Conservation (phyloP, 2,329 filamentous ascomycete species). For the Diplodia seriata region DNA sequence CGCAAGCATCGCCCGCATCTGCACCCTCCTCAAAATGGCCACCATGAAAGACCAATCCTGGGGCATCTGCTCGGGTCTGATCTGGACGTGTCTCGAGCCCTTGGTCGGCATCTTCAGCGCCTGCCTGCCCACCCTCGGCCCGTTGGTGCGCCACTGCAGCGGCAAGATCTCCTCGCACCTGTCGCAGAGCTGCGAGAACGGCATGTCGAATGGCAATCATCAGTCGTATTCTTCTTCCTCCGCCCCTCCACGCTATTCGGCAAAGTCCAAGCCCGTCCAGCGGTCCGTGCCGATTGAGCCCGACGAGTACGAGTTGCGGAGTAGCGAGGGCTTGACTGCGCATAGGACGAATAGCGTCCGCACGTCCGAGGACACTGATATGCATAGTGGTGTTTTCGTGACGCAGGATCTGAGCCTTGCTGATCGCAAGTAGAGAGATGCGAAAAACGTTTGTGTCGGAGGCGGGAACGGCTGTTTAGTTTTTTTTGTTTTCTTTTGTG, state of each 20-base stretch:
- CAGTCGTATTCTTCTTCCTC: too few species aligned
- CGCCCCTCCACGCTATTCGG: too few species aligned
- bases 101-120: conserved; percentile 11
- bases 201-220: too few species aligned
- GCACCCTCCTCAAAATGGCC: too few species aligned
- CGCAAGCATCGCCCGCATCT: conserved; percentile 5
- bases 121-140: conserved; percentile 1
- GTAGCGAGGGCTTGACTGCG: neutral
- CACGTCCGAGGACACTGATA: neutral
- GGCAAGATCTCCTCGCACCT: neutral
- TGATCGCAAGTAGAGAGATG: too few species aligned
- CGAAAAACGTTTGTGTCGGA: neutral
- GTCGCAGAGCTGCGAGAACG: neutral
- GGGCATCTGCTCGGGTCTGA: neutral
- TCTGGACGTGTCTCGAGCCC: neutral
- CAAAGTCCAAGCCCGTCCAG: too few species aligned
- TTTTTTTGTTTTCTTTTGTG: too few species aligned
- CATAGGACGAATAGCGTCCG: conserved; percentile 3
- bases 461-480: neutral
- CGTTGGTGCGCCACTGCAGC: neutral
- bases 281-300: neutral
- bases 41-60: conserved; percentile 2
- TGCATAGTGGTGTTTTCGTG: neutral
- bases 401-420: neutral
- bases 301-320: neutral